Evolutionary conservation across 2,329 filamentous ascomycete species (phyloP), one percentile per base, ranked within the genome.

Genomic region (Ascocoryne sarcoides): DNA sequence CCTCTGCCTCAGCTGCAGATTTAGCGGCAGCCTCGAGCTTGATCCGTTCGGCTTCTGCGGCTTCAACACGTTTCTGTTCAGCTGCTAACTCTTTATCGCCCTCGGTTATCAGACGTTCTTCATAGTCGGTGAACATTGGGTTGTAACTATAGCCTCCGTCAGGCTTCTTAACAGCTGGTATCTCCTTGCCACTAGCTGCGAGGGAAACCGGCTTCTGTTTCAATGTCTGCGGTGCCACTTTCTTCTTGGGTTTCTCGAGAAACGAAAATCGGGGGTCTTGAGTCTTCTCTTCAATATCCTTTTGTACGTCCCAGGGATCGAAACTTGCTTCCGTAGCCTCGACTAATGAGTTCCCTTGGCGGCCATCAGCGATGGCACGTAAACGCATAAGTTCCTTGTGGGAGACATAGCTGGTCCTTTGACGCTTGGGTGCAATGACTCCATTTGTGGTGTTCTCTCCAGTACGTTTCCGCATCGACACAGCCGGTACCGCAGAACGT

Each of bases 91-190:
- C 89, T 63, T 84, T 86, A 41, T 80, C 73, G 33, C 86, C 84
- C 62, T 93, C 86, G 31, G 76, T 70, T 15, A 75, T 71, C 32
- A 95, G 67, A 12, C 90, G 75, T 7, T 76, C 71, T 53, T 89
- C 82, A 72, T 93, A 98, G 48, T 95, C 88, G 48, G 78, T 74
- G 53, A 93, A 93, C 4, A 76, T 68, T 0, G 92, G 92, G 60
- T 98, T 98, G 67, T 98, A 98, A 54, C 86, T 94, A 62, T 82
- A 86, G 44, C 86, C 88, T 12, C 82, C 86, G 5, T 79, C 73
- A 1, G 92, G 92, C 56, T 79, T 84, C 46, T 74, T 71, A 1
- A 98, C 83, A 2, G 88, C 80, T 1, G 86, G 84, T 7, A 94
- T 69, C 0, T 73, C 63, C 61, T 90, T 94, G 28, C 88, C 89